A percentile compares a stretch with the other conserved stretches of the same genome.
Evolutionary conservation across 2,329 filamentous ascomycete genomes (phyloP).

Genomic region (Penicillium sp.): DNA sequence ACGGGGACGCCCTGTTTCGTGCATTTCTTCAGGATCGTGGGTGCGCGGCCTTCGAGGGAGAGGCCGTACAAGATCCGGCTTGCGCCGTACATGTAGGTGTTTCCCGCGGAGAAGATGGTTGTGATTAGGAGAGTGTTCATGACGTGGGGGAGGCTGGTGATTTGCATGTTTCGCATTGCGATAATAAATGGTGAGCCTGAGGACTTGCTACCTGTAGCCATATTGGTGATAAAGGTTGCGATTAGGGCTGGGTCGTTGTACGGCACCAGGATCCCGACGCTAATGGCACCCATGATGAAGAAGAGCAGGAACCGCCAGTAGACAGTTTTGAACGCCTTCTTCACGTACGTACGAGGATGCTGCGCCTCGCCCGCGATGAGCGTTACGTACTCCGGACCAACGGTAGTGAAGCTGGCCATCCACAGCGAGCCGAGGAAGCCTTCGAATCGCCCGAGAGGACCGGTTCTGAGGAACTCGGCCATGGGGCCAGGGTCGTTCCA

Average conservation of each 20-base stretch:
- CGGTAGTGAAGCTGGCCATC: constrained; percentile 67
- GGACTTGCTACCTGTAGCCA: neutral
- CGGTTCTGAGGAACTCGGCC: constrained; percentile 60
- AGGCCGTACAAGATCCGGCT: too few relatives aligned
- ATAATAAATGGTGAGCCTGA: too few relatives aligned
- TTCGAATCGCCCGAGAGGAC: constrained; percentile 60
- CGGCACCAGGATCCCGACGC: constrained; percentile 62
- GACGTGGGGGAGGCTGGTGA: too few relatives aligned
- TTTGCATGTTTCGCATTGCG: too few relatives aligned
- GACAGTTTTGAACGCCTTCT: constrained; percentile 72
- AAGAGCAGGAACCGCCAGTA: constrained; percentile 75
- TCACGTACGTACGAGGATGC: constrained; percentile 68
- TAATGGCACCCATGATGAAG: constrained; percentile 72
- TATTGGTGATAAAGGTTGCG: neutral
- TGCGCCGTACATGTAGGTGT: too few relatives aligned
- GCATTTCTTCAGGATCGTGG: too few relatives aligned
- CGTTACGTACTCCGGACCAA: constrained; percentile 65
- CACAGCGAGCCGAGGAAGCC: constrained; percentile 69
- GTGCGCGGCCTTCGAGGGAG: too few relatives aligned
- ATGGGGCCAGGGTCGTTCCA: constrained; percentile 42
- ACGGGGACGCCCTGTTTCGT: too few relatives aligned
- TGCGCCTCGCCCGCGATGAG: constrained; percentile 65
- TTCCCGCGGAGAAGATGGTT: too few relatives aligned
- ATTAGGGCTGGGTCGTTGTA: neutral
- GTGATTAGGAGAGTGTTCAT: too few relatives aligned